Evolutionary conservation across 2,329 filamentous ascomycete species (phyloP).

Genomic region (Xylaria sp.): DNA sequence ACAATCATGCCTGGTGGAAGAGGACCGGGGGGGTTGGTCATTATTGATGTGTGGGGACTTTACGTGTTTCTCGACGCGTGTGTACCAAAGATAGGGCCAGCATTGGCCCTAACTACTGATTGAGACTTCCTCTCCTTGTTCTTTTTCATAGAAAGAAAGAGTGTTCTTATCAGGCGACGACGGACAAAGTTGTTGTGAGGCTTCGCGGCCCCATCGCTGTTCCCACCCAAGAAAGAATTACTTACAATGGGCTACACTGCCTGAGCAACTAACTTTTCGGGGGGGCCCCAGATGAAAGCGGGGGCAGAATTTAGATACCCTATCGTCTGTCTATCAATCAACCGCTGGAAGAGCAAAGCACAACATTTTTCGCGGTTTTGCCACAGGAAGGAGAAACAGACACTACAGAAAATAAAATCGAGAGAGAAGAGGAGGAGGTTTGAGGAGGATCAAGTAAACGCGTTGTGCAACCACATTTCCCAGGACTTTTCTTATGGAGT

Average conservation of each 20-base stretch:
- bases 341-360: background rate
- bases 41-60: conserved; percentile 19
- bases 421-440: background rate
- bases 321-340: background rate
- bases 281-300: conserved; percentile 15
- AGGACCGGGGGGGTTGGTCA: background rate
- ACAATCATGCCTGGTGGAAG: background rate
- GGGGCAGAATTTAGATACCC: conserved; percentile 12
- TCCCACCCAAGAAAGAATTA: conserved; percentile 7
- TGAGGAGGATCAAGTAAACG: conserved; percentile 2
- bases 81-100: conserved; percentile 14
- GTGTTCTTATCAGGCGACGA: conserved; percentile 1
- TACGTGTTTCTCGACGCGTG: conserved; percentile 10
- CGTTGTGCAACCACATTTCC: conserved; percentile 22
- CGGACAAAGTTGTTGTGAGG: conserved; percentile 9
- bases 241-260: conserved; percentile 10
- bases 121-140: background rate
- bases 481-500: background rate
- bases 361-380: background rate
- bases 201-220: background rate
- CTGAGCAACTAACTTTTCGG: conserved; percentile 16
- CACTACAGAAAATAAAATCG: background rate
- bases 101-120: background rate
- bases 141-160: conserved; percentile 1
- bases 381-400: background rate